phyloP scores from a whole-genome alignment of 1,284 basidiomycete genomes.

The Thecaphora frezii region DNA sequence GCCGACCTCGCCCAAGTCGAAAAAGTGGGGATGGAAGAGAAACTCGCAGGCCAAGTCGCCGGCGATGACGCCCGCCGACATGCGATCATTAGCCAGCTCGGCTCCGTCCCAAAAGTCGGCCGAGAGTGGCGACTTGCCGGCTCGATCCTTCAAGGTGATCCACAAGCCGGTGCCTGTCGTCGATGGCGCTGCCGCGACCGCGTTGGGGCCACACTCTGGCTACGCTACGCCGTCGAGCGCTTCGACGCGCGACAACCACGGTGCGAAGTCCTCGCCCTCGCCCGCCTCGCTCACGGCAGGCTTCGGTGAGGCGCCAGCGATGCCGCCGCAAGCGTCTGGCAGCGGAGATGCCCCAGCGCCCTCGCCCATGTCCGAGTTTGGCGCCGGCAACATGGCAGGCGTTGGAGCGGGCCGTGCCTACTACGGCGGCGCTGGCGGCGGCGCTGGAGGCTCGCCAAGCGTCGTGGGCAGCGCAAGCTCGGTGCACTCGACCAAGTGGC shows the following conservation, averaged over 20 bases:
- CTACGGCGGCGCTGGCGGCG: not conserved
- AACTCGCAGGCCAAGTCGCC: slow-evolving; percentile 14
- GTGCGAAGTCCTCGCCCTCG: slow-evolving; percentile 36
- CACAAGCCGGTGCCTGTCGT: slow-evolving; percentile 18
- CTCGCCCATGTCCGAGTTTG: slow-evolving; percentile 20
- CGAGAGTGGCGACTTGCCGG: slow-evolving; percentile 15
- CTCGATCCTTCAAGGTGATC: slow-evolving; percentile 36
- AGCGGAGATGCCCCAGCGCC: slow-evolving; percentile 9
- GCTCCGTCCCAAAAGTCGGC: slow-evolving; percentile 9
- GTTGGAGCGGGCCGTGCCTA: slow-evolving; percentile 30
- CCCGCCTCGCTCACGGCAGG: slow-evolving; percentile 34
- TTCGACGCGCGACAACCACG: slow-evolving; percentile 25
- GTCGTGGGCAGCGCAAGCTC: slow-evolving; percentile 10
- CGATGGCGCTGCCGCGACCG: slow-evolving; percentile 15
- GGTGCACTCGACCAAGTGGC: slow-evolving; percentile 41
- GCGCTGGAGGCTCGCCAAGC: not conserved
- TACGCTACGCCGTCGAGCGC: slow-evolving; percentile 23
- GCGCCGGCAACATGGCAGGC: slow-evolving; percentile 39
- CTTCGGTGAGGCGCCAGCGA: slow-evolving; percentile 24
- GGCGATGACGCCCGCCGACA: not conserved
- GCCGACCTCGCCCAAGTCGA: slow-evolving; percentile 19
- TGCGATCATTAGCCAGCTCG: slow-evolving; percentile 5
- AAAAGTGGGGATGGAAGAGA: slow-evolving; percentile 37
- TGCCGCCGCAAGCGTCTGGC: slow-evolving; percentile 15
- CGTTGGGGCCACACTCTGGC: slow-evolving; percentile 18